phyloP scores from a whole-genome alignment of 257 asterid species.

The Solanum gandarillasii region DNA sequence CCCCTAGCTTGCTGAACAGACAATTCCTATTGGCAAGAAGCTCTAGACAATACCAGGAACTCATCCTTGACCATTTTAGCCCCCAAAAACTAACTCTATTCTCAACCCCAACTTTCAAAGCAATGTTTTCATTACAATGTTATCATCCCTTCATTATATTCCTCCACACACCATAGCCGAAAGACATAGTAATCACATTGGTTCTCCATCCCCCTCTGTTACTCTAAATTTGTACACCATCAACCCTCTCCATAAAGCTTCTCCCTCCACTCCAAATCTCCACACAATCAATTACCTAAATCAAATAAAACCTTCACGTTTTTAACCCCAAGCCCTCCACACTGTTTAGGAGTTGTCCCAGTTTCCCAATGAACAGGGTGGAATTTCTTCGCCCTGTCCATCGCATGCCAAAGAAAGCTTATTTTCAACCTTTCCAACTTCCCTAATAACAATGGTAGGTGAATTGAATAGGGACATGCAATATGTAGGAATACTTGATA shows the following conservation, averaged over 20 bases:
- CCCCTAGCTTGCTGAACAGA: background rate
- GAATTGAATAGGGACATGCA: background rate
- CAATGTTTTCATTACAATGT: background rate
- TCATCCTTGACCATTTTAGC: background rate
- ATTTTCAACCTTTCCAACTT: background rate
- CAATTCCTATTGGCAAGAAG: background rate
- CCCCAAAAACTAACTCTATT: background rate
- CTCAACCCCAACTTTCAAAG: background rate
- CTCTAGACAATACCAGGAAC: background rate
- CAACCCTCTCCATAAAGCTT: background rate
- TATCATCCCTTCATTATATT: background rate
- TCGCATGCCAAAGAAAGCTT: background rate
- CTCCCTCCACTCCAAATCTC: background rate
- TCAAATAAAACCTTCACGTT: background rate
- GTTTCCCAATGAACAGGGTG: background rate
- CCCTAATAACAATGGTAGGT: background rate
- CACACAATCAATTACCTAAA: background rate
- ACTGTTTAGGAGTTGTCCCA: background rate
- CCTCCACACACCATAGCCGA: background rate
- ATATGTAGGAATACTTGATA: background rate
- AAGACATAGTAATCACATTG: background rate
- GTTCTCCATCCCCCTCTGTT: background rate
- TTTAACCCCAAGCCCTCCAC: background rate
- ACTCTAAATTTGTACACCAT: background rate
- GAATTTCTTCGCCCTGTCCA: background rate